phyloP scores from a whole-genome alignment of 1,284 basidiomycete species.

The Athelia sp. region DNA sequence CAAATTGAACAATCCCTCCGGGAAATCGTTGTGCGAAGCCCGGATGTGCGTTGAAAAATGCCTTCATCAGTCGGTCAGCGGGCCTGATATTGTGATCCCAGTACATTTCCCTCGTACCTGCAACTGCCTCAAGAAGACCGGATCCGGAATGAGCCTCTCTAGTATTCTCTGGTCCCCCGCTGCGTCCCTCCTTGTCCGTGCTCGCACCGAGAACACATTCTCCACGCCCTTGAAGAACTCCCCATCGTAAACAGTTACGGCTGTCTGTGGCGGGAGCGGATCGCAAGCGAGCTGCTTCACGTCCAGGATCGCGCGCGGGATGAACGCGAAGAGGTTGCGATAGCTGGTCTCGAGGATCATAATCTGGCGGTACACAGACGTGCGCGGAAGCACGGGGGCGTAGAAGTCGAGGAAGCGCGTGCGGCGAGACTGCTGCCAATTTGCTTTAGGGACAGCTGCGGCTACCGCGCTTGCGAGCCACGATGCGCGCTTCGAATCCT shows the following conservation, averaged over 20 bases:
- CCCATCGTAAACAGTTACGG: slow-evolving; percentile 58
- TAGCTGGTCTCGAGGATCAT: slow-evolving; percentile 64
- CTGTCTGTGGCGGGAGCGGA: slow-evolving; percentile 67
- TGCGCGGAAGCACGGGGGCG: slow-evolving; percentile 33
- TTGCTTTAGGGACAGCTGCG: slow-evolving; percentile 29
- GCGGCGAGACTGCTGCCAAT: slow-evolving; percentile 28
- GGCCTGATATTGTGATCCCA: slow-evolving; percentile 9
- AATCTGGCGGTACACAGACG: slow-evolving; percentile 72
- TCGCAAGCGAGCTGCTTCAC: slow-evolving; percentile 69
- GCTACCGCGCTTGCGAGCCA: slow-evolving; percentile 68
- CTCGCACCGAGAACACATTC: slow-evolving; percentile 36
- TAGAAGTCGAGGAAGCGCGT: slow-evolving; percentile 41
- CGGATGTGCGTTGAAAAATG: slow-evolving; percentile 48
- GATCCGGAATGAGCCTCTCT: slow-evolving; percentile 53
- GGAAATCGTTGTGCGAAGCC: slow-evolving; percentile 51
- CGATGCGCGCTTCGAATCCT: slow-evolving; percentile 52
- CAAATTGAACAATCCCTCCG: slow-evolving; percentile 61
- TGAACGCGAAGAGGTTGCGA: slow-evolving; percentile 61
- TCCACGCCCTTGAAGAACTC: slow-evolving; percentile 67
- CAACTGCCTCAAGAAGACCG: slow-evolving; percentile 48
- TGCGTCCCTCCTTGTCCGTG: slow-evolving; percentile 34
- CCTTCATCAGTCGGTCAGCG: slow-evolving; percentile 24
- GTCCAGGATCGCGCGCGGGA: slow-evolving; percentile 51
- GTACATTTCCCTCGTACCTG: slow-evolving; percentile 30
- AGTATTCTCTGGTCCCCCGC: slow-evolving; percentile 44